Evolutionary conservation across 139 green algal genomes (phyloP), one percentile per base, ranked within the genome.

Genomic region (Chlamydomonas schloesseri): DNA sequence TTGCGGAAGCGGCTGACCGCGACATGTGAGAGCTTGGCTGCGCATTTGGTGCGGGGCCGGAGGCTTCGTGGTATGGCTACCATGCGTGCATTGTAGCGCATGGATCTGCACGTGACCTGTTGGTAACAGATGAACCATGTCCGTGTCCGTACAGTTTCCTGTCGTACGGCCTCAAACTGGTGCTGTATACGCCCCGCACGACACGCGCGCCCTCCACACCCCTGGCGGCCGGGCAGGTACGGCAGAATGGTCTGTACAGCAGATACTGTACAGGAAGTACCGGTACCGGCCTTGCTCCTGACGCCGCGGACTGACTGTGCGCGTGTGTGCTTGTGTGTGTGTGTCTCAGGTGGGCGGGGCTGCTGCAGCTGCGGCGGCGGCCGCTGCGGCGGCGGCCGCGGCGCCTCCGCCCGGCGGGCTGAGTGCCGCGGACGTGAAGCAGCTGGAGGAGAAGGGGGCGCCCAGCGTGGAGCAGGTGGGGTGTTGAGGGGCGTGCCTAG

Each of bases 121-220:
- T n/a, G n/a, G n/a, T n/a, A n/a, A n/a, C n/a, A n/a, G n/a, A n/a
- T n/a, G n/a, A n/a, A n/a, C n/a, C n/a, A n/a, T n/a, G n/a, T n/a
- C n/a, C n/a, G n/a, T n/a, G n/a, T n/a, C n/a, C n/a, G n/a, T n/a
- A n/a, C 64, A 84, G 79, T 10, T 93, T 97, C 62, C 87, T 97
- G 78, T 78, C 78, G 15, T 95, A 96, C 88, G 88, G 67, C 34
- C 84, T 95, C 0, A 92, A 91, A 80, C 68, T 96, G 58, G 64
- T 98, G 92, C 89, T 98, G 68, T 98, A 97, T 81, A 83, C 92
- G 76, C 92, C 94, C 8, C 76, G 81, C 0, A 71, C 69, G 2
- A 73, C 60, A 3, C 74, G 47, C 15, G 62, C 47, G n/a, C 34
- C 76, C 28, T 18, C 26, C 10, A 92, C 70, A 14, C 81, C 81